Evolutionary conservation across 176 grass and related monocot genomes (phyloP), one percentile per base, ranked within the genome.

Genomic region (Pontederia crassipes): DNA sequence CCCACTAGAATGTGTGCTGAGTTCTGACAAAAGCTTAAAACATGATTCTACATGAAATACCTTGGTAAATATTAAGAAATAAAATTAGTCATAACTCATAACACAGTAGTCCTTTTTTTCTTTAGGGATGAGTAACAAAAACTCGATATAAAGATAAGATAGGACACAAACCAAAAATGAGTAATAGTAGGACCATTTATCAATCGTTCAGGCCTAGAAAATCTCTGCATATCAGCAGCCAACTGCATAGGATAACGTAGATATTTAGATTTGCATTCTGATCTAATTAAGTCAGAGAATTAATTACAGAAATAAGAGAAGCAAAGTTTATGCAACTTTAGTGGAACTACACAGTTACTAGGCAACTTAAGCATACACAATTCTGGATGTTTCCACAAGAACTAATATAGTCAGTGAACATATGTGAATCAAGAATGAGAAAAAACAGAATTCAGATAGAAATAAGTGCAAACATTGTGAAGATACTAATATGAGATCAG

Each of bases 191-290:
- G 92, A 72, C 92, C 92, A 85, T 90, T 96, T 60, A 96, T 83
- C 65, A 90, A 78, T 82, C 92, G 81, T 75, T 96, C 92, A 48
- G 92, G 92, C 70, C 92, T 88, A 70, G 92, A 87, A 68, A 96
- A 96, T 63, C 92, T 81, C 76, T 96, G 87, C 92, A 96, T 88
- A 57, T 96, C 92, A 58, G 92, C 92, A 71, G 92, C 86, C 62
- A 96, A 67, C 92, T 96, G 81, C 65, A 80, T 49, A 50, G 83
- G 57, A 85, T 82, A 47, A 62, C 8, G 72, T 45, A 67, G 11
- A 27, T 52, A 45, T 54, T 24, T 55, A 68, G 32, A 26, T 18
- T 55, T 68, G 12, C 14, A 54, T 51, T 66, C 26, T 17, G 51
- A 0, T 45, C 40, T 9, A 68, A 45, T n/a, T 12, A 28, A 27